These are phyloP conservation scores for Limonium bicolor DNA, from an alignment of 148 eudicot genomes.

Conservation along the genomic window DNA sequence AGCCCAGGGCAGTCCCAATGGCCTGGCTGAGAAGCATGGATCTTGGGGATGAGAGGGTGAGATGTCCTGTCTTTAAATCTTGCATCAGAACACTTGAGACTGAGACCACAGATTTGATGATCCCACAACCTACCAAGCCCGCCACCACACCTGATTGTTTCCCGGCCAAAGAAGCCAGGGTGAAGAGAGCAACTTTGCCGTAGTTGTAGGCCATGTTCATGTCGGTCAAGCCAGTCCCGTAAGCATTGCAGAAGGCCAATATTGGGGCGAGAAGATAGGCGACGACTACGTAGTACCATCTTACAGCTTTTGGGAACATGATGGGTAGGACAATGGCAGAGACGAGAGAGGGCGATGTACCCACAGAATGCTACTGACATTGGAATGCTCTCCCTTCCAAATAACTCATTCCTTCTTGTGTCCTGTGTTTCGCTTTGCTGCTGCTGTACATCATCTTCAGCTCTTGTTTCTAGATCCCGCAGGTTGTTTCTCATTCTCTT, in stretches of 20 bases:
- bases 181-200: conserved; percentile 28
- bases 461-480: background rate
- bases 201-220: conserved; percentile 31
- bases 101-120: conserved; percentile 23
- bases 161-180: conserved; percentile 18
- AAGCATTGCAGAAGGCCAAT: conserved; percentile 26
- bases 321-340: background rate
- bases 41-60: conserved; percentile 29
- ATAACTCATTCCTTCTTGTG: background rate
- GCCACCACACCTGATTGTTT: conserved; percentile 20
- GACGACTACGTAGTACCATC: background rate
- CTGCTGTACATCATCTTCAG: background rate
- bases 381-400: background rate
- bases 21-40: conserved; percentile 29
- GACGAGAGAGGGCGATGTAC: background rate
- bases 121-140: conserved; percentile 27
- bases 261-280: background rate
- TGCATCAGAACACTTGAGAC: conserved; percentile 22
- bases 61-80: conserved; percentile 29
- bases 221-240: conserved; percentile 31
- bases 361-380: background rate
- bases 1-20: conserved; percentile 29
- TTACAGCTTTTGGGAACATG: background rate
- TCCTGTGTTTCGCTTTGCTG: background rate
- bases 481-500: background rate